Conservation (phyloP, 257 asterid species). For the Mitragyna speciosa region DNA sequence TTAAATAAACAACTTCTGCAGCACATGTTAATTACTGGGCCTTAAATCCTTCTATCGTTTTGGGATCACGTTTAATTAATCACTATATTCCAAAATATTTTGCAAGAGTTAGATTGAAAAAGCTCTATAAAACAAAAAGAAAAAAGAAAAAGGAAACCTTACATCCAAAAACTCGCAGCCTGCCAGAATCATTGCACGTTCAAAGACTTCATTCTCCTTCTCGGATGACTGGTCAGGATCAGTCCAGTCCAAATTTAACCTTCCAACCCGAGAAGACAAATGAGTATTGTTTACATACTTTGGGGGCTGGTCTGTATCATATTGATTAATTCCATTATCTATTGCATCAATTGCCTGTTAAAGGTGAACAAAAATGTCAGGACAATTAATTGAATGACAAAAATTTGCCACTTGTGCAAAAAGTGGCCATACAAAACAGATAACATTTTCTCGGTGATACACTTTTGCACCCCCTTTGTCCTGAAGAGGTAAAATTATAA, state of each 20-base stretch:
- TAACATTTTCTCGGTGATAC: not conserved
- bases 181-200: conserved; percentile 73
- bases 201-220: conserved; percentile 81
- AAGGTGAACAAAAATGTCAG: conserved; percentile 13
- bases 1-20: not conserved
- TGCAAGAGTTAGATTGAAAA: not conserved
- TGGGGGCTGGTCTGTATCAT: conserved; percentile 85
- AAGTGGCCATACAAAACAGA: not conserved
- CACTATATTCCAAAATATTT: not conserved
- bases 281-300: conserved; percentile 73
- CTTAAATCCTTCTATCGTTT: not conserved
- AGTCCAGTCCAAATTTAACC: conserved; percentile 77
- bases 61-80: not conserved
- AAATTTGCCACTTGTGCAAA: not conserved
- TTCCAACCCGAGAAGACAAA: conserved; percentile 85
- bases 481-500: too few relatives aligned
- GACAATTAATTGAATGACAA: not conserved
- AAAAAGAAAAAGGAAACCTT: conserved; percentile 29
- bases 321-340: conserved; percentile 88
- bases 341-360: conserved; percentile 83
- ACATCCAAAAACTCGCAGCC: conserved; percentile 85
- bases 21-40: not conserved
- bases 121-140: not conserved
- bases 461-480: not conserved
- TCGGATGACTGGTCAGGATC: conserved; percentile 83